Conservation (phyloP, 495 filamentous ascomycete species). For the Hypoxylon lenormandii region DNA sequence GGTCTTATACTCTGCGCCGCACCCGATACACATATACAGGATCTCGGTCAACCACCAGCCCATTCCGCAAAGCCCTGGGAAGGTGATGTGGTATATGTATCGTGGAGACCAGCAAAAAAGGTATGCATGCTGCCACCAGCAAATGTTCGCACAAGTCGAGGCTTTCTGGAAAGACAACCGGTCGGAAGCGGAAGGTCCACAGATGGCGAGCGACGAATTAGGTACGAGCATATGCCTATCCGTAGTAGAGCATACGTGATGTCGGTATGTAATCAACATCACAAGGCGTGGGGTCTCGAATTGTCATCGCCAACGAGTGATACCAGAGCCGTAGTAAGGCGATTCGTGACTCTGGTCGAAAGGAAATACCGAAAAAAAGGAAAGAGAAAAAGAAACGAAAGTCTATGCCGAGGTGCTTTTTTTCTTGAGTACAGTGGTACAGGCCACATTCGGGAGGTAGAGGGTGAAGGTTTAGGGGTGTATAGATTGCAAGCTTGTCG, state of each 20-base stretch:
- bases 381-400: constrained; percentile 28
- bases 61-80: constrained; percentile 1
- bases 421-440: constrained; percentile 44
- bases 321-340: constrained; percentile 9
- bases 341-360: constrained; percentile 11
- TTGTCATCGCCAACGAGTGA: neutral
- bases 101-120: too few relatives aligned
- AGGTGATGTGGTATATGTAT: constrained; percentile 1
- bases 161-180: too few relatives aligned
- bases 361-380: constrained; percentile 26
- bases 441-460: constrained; percentile 23
- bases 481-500: constrained; percentile 14
- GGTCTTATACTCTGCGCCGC: too few relatives aligned
- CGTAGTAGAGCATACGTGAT: too few relatives aligned
- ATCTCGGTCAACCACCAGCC: neutral
- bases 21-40: too few relatives aligned
- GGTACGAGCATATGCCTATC: neutral
- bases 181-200: too few relatives aligned
- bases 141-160: too few relatives aligned
- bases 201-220: too few relatives aligned
- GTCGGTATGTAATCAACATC: constrained; percentile 1
- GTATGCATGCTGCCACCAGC: too few relatives aligned
- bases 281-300: too few relatives aligned
- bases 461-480: constrained; percentile 8
- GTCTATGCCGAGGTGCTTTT: constrained; percentile 44